These are phyloP conservation scores for Fusarium succisae DNA, from an alignment of 2,329 filamentous ascomycete species.

Conservation along the genomic window DNA sequence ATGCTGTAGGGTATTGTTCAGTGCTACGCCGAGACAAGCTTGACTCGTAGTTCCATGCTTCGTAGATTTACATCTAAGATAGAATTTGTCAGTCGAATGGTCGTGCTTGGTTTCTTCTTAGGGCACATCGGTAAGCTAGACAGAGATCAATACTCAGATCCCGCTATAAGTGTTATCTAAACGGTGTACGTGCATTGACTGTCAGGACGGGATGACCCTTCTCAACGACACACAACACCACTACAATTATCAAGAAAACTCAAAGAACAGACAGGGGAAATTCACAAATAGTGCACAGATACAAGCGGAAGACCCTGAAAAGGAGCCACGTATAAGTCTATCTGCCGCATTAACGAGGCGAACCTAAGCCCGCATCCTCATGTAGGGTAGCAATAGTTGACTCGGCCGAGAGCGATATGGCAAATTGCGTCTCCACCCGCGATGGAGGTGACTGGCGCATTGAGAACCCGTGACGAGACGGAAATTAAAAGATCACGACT, in stretches of 20 bases:
- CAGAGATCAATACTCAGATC: not conserved
- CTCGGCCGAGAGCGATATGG: constrained; percentile 24
- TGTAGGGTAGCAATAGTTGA: constrained; percentile 28
- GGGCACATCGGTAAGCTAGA: not conserved
- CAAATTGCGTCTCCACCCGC: constrained; percentile 24
- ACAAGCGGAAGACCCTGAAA: not conserved
- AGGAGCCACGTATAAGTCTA: not conserved
- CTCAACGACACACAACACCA: not conserved
- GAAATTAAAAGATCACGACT: constrained; percentile 24
- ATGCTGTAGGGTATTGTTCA: not conserved
- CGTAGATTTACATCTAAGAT: not conserved
- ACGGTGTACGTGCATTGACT: not conserved
- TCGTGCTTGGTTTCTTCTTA: not conserved
- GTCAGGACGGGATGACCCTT: no score
- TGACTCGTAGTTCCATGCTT: not conserved
- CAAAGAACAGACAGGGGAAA: not conserved
- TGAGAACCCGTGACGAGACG: constrained; percentile 20
- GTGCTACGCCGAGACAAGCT: not conserved
- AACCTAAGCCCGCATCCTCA: not conserved
- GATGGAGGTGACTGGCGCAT: constrained; percentile 9
- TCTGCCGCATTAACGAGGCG: not conserved
- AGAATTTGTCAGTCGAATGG: not conserved
- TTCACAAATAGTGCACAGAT: not conserved
- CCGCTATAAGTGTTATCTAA: not conserved
- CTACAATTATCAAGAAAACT: not conserved